These are phyloP conservation scores for Coniochaeta ligniaria DNA, from an alignment of 2,329 filamentous ascomycete genomes.

Conservation along the genomic window DNA sequence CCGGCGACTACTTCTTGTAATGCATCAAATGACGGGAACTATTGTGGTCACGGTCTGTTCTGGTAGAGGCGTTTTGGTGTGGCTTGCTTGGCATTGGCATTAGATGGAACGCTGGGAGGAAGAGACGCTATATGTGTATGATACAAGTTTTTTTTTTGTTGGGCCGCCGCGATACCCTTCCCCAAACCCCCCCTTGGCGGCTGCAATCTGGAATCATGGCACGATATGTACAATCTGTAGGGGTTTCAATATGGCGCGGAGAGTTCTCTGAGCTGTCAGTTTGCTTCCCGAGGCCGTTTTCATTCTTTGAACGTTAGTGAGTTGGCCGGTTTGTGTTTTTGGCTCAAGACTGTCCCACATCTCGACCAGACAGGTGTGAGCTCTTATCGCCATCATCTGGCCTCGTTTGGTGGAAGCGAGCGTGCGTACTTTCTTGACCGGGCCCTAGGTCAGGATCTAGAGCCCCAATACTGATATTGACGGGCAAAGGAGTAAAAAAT, in stretches of 20 bases:
- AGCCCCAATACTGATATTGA: too few species aligned
- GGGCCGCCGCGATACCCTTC: neutral
- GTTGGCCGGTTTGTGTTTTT: too few species aligned
- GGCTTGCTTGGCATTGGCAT: neutral
- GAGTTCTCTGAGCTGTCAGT: neutral
- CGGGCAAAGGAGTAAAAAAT: too few species aligned
- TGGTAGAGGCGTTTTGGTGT: neutral
- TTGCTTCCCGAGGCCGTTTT: neutral
- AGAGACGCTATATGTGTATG: neutral
- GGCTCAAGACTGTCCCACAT: too few species aligned
- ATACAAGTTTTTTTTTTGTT: neutral
- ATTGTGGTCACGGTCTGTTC: neutral
- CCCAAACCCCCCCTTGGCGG: neutral
- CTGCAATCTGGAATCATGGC: neutral
- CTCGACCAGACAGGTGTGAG: too few species aligned
- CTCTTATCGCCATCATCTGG: too few species aligned
- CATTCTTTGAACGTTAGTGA: neutral
- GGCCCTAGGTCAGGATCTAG: too few species aligned
- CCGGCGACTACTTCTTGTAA: constrained; percentile 64
- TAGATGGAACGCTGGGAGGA: neutral
- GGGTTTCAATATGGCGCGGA: neutral
- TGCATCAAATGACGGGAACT: neutral
- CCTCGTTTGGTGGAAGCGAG: too few species aligned
- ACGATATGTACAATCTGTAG: neutral
- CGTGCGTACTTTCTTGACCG: too few species aligned